Percentiles rank a stretch among this genome's conserved stretches.
These are phyloP conservation scores for Sporothrix variecibatus DNA, from an alignment of 2,329 filamentous ascomycete species.

Conservation along the genomic window DNA sequence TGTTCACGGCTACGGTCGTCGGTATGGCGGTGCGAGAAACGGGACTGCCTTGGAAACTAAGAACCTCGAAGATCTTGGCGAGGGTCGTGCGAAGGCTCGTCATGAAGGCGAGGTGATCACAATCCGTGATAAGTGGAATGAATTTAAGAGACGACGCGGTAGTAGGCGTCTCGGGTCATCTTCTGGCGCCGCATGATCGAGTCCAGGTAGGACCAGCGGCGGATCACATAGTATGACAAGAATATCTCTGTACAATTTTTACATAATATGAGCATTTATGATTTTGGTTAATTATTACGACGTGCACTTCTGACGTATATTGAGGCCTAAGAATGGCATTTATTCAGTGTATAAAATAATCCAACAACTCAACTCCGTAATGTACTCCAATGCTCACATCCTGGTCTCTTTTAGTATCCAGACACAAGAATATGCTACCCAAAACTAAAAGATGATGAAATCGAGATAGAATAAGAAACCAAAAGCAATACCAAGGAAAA, in stretches of 20 bases:
- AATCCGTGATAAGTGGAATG: conserved; percentile 46
- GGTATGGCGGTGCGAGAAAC: conserved; percentile 34
- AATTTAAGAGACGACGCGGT: conserved; percentile 41
- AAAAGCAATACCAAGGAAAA: not conserved
- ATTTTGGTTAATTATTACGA: not conserved
- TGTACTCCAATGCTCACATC: not conserved
- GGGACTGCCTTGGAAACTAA: conserved; percentile 43
- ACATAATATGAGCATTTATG: conserved; percentile 1
- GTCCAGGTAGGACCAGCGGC: not conserved
- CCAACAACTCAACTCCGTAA: not conserved
- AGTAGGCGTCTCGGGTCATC: conserved; percentile 23
- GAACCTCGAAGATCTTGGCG: conserved; percentile 53
- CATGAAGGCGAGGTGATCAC: conserved; percentile 49
- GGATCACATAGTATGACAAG: not conserved
- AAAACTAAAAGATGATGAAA: not conserved
- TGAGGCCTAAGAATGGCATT: not conserved
- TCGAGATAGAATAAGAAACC: not conserved
- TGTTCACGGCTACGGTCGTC: conserved; percentile 5
- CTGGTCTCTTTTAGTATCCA: not conserved
- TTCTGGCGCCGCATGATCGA: not conserved
- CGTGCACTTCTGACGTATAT: not conserved
- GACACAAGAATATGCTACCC: not conserved
- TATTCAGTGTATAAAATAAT: not conserved
- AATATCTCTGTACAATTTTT: not conserved
- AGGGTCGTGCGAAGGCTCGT: conserved; percentile 49